Evolutionary conservation across 306 rosid genomes (phyloP), one percentile per base, ranked within the genome.

Genomic region (Bauhinia variegata): DNA sequence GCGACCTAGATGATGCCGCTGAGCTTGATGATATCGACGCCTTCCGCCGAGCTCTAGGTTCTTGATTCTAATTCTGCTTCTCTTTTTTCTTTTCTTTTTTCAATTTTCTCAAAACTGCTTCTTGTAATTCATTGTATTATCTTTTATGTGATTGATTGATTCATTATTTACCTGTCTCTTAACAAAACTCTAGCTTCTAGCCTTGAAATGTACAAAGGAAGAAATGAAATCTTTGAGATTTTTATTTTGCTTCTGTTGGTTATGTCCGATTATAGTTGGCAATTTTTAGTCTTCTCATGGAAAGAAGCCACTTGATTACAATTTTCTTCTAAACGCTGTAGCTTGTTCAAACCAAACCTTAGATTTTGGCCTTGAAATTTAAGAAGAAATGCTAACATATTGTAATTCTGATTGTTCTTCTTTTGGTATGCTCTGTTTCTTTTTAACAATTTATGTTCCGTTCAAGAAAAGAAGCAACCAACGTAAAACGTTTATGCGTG

Each of bases 11-110:
- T 47, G 54, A 63, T 63, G 96, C 96, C 46, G 71, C 86, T 58
- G 70, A 85, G 79, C 50, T 32, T 36, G 98, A 97, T 72, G 85
- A 86, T 77, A 32, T 53, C 33, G 41, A 67, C 52, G 85, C 82
- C 56, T 91, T 93, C 48, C 87, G 96, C 59, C 75, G 14, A 23
- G 96, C 98, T 75, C 82, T 93, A 10, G 97, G 98, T 93, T 62
- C 52, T 58, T 44, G 13, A 36, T 12, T 9, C 14, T 46, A 47
- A 15, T 12, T 53, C 42, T 64, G 6, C 8, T 18, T 13, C 11
- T 5, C 41, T 12, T 37, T 36, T 39, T 42, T 3, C 16, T 1
- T 18, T 1, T 33, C 50, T 30, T 41, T 15, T 31, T 4, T 38
- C 11, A 54, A 19, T 38, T 15, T 28, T 4, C 9, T 50, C 8